Evolutionary conservation across 148 eudicot species (phyloP), one percentile per base, ranked within the genome.

Genomic region (Rhododendron vialii): DNA sequence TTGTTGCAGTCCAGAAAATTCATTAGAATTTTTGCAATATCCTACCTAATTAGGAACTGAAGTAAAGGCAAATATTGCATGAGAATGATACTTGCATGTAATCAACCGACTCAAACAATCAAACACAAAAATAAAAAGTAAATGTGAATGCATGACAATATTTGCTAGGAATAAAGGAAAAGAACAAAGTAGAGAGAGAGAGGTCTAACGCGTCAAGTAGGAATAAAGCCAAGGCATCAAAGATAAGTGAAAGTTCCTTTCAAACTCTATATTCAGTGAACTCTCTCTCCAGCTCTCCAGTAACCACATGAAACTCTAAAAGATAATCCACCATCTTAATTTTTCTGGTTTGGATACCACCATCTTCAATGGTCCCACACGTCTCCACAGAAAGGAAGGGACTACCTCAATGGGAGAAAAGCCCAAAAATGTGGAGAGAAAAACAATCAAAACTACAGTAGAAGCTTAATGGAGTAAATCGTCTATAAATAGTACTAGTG

Each of bases 151-250:
- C 78, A 28, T n/a, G 85, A 65, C 75, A 65, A 61, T n/a, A 1
- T 13, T 28, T 51, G 38, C 35, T 30, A 55, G 41, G 41, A 53
- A 33, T 18, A 30, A 53, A 53, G 12, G 4, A 24, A 14, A 80
- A 80, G 33, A 26, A 36, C n/a, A 51, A 65, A 26, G 73, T 15
- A 81, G 83, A 63, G 55, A 14, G 73, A 30, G 30, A 30, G 75
- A n/a, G 35, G 51, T 63, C 4, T 6, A 82, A 82, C 55, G 76
- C 84, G n/a, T 83, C 11, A 43, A 43, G 24, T 30, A 17, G 28
- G 45, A 83, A 67, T 65, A 83, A 83, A 67, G 78, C n/a, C 15
- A 69, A 83, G 85, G 83, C 47, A 83, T 69, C 78, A 45, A 67
- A 45, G 59, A 67, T 83, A 14, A 47, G 17, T 48, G 61, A 30